Percentiles rank a stretch among this genome's conserved stretches.
Evolutionary conservation across 192 early-diverging fungal genomes (phyloP).

Genomic region (Phycomyces blakesleeanus): DNA sequence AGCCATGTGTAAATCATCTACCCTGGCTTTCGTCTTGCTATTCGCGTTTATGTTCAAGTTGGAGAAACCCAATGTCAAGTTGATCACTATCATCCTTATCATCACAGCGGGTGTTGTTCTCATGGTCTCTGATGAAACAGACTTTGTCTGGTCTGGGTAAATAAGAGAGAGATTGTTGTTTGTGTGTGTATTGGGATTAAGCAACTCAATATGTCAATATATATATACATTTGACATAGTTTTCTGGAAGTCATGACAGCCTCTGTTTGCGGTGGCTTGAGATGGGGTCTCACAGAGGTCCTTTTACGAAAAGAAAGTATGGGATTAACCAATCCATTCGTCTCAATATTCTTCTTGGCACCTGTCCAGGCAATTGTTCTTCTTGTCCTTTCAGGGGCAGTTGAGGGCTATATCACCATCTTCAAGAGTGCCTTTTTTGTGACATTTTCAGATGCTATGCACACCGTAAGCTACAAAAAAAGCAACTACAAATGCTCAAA

Average conservation of each 20-base stretch:
- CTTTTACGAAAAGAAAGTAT: conserved; percentile 69
- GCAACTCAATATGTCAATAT: no score
- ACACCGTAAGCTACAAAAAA: conserved; percentile 32
- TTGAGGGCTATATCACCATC: conserved; percentile 59
- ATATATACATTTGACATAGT: conserved; percentile 23
- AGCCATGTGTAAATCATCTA: conserved; percentile 82
- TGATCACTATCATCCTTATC: conserved; percentile 70
- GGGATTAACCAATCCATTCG: conserved; percentile 86
- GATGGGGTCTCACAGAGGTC: conserved; percentile 89
- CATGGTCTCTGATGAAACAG: conserved; percentile 82
- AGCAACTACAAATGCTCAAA: no score
- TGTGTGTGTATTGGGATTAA: no score
- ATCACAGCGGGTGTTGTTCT: conserved; percentile 81
- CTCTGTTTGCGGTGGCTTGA: conserved; percentile 78
- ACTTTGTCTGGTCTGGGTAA: conserved; percentile 76
- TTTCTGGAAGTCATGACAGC: conserved; percentile 77
- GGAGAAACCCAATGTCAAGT: conserved; percentile 67
- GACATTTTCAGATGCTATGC: conserved; percentile 28
- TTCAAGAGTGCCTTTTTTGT: conserved; percentile 52
- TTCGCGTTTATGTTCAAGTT: conserved; percentile 90
- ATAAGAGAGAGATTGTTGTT: not conserved
- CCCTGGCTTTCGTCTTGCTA: conserved; percentile 72
- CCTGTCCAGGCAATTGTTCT: conserved; percentile 74
- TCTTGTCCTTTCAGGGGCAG: conserved; percentile 54
- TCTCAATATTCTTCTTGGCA: conserved; percentile 77